A percentile compares a stretch with the other conserved stretches of the same genome.
Evolutionary conservation across 768 basidiomycete species (phyloP).

Genomic region (Amanita muscaria): DNA sequence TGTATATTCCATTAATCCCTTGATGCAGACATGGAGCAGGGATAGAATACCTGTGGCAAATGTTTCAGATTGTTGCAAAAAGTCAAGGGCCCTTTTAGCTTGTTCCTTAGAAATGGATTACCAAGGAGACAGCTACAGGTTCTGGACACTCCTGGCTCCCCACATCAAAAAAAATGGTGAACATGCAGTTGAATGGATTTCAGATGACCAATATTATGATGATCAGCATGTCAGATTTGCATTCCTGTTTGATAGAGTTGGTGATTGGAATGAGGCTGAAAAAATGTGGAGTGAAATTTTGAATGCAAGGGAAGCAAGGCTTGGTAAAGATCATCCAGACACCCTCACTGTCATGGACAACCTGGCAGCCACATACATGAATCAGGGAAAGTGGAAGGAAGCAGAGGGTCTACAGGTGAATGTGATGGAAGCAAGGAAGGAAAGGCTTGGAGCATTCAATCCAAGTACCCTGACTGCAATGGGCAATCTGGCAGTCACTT

Average conservation of each 20-base stretch:
- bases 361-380: not conserved
- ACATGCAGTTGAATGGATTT: not conserved
- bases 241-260: not conserved
- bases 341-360: not conserved
- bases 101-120: conserved; percentile 1
- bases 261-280: no score
- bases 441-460: conserved; percentile 5
- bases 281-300: no score
- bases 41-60: not conserved
- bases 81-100: no score
- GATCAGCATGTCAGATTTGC: not conserved
- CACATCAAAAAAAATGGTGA: no score
- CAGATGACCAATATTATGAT: not conserved
- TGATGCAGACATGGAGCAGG: conserved; percentile 8
- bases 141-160: no score
- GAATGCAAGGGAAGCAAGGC: not conserved
- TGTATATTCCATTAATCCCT: conserved; percentile 9
- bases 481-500: conserved; percentile 10
- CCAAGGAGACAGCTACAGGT: not conserved
- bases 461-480: conserved; percentile 9
- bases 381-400: no score
- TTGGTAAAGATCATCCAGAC: not conserved
- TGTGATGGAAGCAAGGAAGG: no score
- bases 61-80: no score
- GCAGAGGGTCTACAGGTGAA: no score